These are phyloP conservation scores for Chaetomium fimeti DNA, from an alignment of 495 filamentous ascomycete species.

Conservation along the genomic window DNA sequence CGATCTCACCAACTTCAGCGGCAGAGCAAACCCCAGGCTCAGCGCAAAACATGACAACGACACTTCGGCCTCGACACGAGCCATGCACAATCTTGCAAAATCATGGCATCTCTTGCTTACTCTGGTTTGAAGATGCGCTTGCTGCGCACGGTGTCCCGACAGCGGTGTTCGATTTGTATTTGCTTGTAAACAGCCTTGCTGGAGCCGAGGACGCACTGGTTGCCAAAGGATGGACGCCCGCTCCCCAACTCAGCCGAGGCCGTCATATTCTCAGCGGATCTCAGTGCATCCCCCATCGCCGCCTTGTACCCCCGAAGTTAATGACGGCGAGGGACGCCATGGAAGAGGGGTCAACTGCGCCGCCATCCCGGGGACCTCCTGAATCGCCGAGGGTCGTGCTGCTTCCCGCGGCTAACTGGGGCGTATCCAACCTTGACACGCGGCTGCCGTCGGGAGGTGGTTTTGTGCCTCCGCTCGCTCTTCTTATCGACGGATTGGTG, in stretches of 20 bases:
- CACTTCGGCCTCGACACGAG: background rate
- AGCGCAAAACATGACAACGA: background rate
- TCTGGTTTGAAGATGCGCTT: constrained; percentile 13
- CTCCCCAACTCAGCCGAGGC: background rate
- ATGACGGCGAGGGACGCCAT: background rate
- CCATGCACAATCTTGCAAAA: background rate
- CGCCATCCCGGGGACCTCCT: background rate
- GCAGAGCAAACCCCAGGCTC: background rate
- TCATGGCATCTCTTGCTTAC: background rate
- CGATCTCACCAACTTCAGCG: no score
- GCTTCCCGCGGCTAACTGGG: constrained; percentile 3
- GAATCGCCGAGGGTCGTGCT: background rate
- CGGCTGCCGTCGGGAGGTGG: background rate
- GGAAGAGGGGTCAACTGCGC: background rate
- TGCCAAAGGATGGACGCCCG: background rate
- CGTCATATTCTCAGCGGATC: background rate
- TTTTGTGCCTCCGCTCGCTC: background rate
- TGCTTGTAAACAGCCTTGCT: background rate
- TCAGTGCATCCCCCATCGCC: background rate
- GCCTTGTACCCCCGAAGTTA: background rate
- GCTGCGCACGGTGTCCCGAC: constrained; percentile 10
- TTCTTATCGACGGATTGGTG: constrained; percentile 6
- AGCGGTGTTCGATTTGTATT: constrained; percentile 1
- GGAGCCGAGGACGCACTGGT: background rate
- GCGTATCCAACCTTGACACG: background rate